Evolutionary conservation across 257 asterid genomes (phyloP), one percentile per base, ranked within the genome.

Genomic region (Jacaranda copaia): DNA sequence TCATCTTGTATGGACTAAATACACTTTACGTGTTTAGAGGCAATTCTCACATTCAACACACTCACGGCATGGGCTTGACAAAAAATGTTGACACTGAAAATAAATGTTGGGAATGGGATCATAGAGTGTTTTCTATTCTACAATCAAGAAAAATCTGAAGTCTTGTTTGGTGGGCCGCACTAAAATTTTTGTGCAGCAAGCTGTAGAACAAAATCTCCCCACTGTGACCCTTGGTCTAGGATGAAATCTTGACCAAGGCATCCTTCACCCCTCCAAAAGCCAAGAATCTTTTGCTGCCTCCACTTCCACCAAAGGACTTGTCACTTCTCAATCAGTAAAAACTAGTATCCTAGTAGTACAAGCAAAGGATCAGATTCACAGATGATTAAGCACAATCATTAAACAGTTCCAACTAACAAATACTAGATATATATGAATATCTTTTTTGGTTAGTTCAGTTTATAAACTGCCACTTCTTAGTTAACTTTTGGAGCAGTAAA

Each of bases 291-390:
- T 19, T 58, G 64, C 64, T 6, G 9, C 64, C 64, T 66, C 38
- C 53, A 40, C 52, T 64, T 40, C 70, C 70, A 64, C 70, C 11
- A 6, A 64, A n/a, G 0, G 35, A 39, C 6, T 14, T n/a, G 52
- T 6, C 32, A 3, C 38, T 16, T 1, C 49, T 20, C 3, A 45
- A 46, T 18, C 7, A 20, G 3, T n/a, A 3, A 11, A 9, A 9
- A 53, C 5, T 35, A 46, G 1, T 10, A 53, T 0, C 4, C 11
- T 6, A 58, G 5, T 19, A 59, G 48, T 45, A 59, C 32, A 58
- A 73, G 77, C 11, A 73, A 62, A 68, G 70, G 68, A 76, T 75
- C 68, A 76, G 80, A 76, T 76, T 67, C 75, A 40, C 45, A 55
- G 38, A 45, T 59, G 78, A 73, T 60, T 60, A 12, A 74, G 48